Percentiles rank a stretch among this genome's conserved stretches.
Evolutionary conservation across 2,329 filamentous ascomycete species (phyloP).

Genomic region (Amesomyces nigricolor): DNA sequence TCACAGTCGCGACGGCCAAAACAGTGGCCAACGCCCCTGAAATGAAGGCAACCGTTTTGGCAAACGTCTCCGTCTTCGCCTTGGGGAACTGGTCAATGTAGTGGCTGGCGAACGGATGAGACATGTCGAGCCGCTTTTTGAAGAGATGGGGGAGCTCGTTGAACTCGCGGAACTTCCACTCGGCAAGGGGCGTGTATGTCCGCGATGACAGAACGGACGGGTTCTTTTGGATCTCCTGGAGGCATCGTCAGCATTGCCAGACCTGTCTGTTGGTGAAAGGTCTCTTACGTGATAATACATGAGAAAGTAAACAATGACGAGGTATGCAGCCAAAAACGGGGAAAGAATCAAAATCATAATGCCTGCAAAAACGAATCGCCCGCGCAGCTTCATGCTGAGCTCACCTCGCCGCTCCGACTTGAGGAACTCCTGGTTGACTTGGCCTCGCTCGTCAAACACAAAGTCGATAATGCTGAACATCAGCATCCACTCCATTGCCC

Average conservation of each 20-base stretch:
- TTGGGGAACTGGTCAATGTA: constrained; percentile 97
- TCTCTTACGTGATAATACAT: constrained; percentile 78
- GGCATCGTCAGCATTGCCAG: neutral
- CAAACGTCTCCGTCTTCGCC: constrained; percentile 80
- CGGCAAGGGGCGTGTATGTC: constrained; percentile 85
- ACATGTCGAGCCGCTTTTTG: constrained; percentile 84
- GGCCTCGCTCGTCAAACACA: constrained; percentile 83
- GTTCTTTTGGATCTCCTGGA: constrained; percentile 88
- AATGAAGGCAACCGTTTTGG: constrained; percentile 80
- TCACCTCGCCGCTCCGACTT: constrained; percentile 74
- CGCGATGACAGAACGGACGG: constrained; percentile 80
- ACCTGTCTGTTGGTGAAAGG: neutral
- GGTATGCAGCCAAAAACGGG: constrained; percentile 80
- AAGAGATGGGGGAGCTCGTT: constrained; percentile 95
- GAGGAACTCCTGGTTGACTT: constrained; percentile 80
- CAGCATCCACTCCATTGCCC: constrained; percentile 86
- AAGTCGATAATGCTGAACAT: constrained; percentile 88
- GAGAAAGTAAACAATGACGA: constrained; percentile 85
- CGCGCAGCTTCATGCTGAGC: constrained; percentile 70
- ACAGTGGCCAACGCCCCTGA: constrained; percentile 82
- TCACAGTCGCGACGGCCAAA: constrained; percentile 73
- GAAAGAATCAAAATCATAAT: constrained; percentile 81
- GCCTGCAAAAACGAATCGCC: constrained; percentile 75
- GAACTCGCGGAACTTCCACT: constrained; percentile 98
- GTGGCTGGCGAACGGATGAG: constrained; percentile 82